Conservation (phyloP, 345 rosid genomes). For the Moringa oleifera region DNA sequence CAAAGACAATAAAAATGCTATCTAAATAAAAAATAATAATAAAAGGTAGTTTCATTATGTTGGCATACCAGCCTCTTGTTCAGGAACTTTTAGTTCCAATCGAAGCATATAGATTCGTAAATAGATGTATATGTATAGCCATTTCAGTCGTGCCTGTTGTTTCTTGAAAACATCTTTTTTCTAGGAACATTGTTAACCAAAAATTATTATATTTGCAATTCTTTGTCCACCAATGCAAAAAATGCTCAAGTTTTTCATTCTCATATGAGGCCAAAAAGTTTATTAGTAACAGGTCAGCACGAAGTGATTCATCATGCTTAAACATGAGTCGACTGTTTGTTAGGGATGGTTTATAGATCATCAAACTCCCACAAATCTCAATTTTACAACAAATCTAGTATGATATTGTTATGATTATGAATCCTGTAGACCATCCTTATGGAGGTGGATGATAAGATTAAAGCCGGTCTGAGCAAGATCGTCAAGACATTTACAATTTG, state of each 20-base stretch:
- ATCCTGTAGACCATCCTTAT: no score
- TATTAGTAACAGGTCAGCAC: slow-evolving; percentile 8
- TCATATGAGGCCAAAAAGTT: slow-evolving; percentile 9
- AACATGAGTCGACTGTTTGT: slow-evolving; percentile 4
- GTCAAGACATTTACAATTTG: no score
- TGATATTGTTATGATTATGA: no score
- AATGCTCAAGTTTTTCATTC: slow-evolving; percentile 5
- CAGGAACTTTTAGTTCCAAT: slow-evolving; percentile 12
- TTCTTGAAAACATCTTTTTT: no score
- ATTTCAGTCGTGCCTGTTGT: slow-evolving; percentile 10
- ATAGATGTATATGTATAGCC: slow-evolving; percentile 14
- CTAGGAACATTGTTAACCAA: no score
- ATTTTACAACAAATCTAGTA: no score
- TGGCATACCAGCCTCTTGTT: slow-evolving; percentile 11
- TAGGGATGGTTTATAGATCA: slow-evolving; percentile 4
- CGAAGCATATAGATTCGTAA: slow-evolving; percentile 11
- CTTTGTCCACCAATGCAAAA: slow-evolving; percentile 1
- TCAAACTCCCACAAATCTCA: slow-evolving; percentile 4
- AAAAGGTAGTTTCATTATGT: no score
- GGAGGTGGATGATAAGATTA: no score
- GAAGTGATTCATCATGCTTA: slow-evolving; percentile 11
- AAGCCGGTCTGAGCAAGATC: no score
- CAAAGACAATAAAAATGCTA: no score
- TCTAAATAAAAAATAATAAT: no score
- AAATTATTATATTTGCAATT: background rate